Base-by-base conservation (phyloP, 2,329 filamentous ascomycete species). In the Blumeriella jaapii region DNA sequence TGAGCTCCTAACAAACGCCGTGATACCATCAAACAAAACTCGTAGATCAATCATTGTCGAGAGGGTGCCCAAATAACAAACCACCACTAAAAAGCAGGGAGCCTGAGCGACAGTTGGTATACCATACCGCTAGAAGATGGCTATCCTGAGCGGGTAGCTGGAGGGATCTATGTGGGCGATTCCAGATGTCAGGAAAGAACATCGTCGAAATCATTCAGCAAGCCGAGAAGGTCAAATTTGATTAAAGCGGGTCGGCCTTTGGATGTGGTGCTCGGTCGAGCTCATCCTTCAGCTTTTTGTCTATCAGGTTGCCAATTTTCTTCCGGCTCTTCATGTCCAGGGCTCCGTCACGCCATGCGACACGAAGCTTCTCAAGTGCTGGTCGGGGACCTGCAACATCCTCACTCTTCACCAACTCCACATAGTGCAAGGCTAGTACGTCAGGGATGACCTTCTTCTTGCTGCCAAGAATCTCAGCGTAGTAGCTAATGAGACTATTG, bases 401-500 rank as follows among this genome's bases (percentile, higher is more conserved):
- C 47, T 75, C 68, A 18, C 52, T 55, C 41, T 63, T 62, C 34
- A 72, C 67, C 29, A 77, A 55, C 33, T 66, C 59, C 28, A 75
- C 59, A 49, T 72, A 70, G 52, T 78, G 67, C 34, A 53, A 55
- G 29, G 69, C 67, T 32, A 79, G 60, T 42, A 61, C 55, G 39
- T 69, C 62, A 42, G 67, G 63, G 39, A 77, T 67, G 9, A 61
- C 50, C 44, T 60, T 62, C 34, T 53, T 57, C 42, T 55, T 56
- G 50, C 65, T 69, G 39, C 61, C 61, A 37, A 78, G 60, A 45
- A 67, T 64, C 49, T 67, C 63, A 52, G 68, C 67, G 55, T 82
- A 82, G 56, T 77, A 83, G 29, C 69, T 68, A 48, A 82, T 61
- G 36, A 85, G 62, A 54, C 70, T 70, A 39, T 65, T 65, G 52